A percentile compares a stretch with the other conserved stretches of the same genome.
Conservation (phyloP, 257 asterid genomes). For the Solanum medicagineum region DNA sequence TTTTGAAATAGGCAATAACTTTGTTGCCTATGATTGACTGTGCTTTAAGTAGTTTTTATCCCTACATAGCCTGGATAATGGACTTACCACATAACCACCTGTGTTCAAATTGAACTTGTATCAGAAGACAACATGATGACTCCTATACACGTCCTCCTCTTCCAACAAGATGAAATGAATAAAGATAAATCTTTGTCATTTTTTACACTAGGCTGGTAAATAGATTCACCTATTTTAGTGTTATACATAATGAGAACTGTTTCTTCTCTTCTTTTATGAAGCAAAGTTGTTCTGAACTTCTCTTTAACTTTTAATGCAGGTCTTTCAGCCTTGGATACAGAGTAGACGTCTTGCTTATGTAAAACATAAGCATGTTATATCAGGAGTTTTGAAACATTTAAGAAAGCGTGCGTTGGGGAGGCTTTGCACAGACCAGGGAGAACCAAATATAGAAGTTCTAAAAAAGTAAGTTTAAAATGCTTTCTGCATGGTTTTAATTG, state of each 20-base stretch:
- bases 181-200: background rate
- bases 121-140: background rate
- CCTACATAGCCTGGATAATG: background rate
- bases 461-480: constrained; percentile 26
- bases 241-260: background rate
- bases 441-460: constrained; percentile 40
- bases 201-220: background rate
- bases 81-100: background rate
- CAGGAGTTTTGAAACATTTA: constrained; percentile 64
- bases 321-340: constrained; percentile 84
- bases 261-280: background rate
- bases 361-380: constrained; percentile 70
- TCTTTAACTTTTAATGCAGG: constrained; percentile 23
- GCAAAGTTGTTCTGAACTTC: background rate
- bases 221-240: background rate
- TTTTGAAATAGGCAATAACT: background rate
- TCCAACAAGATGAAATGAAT: background rate
- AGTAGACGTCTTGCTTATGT: constrained; percentile 57
- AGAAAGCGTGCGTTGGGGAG: constrained; percentile 60
- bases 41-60: background rate
- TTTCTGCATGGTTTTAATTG: background rate
- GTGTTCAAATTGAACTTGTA: background rate
- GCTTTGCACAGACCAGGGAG: constrained; percentile 56
- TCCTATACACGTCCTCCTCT: background rate
- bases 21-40: background rate